Base-by-base conservation (phyloP, 176 grass and related monocot species). In the Triticum timopheevii region DNA sequence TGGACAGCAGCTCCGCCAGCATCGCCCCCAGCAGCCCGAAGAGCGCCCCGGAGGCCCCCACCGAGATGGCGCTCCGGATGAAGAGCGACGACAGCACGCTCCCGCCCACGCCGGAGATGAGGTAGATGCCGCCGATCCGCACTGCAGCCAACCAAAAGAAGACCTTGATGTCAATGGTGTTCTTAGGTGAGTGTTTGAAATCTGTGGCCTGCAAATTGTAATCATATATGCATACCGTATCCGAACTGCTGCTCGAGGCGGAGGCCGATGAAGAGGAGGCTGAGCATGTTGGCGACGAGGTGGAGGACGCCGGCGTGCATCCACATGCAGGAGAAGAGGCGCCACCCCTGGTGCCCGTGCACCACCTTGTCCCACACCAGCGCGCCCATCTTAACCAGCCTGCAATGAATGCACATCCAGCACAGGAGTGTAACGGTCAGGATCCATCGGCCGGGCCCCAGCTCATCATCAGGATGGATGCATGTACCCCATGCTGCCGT, bases 171-270 rank as follows among this genome's bases (percentile, higher is more conserved):
- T 30, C 28, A 30, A 30, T 30, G 28, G 28, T 30, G 28, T 30
- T 30, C 28, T 30, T 30, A 30, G 28, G 28, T 30, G 28, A 30
- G 28, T 30, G 28, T 30, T 30, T 30, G 28, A 30, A 30, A 30
- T 30, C 2, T 30, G 28, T 30, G 28, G 28, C 28, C 28, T 30
- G 28, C 28, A 30, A 30, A 30, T 30, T 30, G 28, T 34, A 34
- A 34, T 36, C 5, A 7, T 36, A 7, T 30, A 5, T 36, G 35
- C 35, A 2, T 45, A 63, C 83, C 58, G 71, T 83, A 99, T 87
- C 97, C 97, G 72, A 96, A 99, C 82, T 99, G 97, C 89, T 94
- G 92, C 70, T 99, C 97, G 2, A 99, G 94, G 76, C 94, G 94
- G 85, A 99, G 86, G 76, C 97, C 97, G 61, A 99, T 63, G 76